phyloP scores from a whole-genome alignment of 2,329 filamentous ascomycete species.

The Ascosphaera apis region DNA sequence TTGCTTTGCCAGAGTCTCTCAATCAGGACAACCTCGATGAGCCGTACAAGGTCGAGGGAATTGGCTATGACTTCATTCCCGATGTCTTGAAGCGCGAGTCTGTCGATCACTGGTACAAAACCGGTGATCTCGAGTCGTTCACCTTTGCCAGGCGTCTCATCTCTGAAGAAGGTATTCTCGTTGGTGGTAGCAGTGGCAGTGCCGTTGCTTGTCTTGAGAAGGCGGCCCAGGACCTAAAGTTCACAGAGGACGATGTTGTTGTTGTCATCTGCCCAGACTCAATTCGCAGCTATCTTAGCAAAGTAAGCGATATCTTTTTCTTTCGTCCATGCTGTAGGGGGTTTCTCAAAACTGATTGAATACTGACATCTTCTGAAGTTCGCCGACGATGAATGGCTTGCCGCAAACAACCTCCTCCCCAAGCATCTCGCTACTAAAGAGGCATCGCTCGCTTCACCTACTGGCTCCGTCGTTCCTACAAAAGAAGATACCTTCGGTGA shows the following conservation, averaged over 20 bases:
- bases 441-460: slow-evolving; percentile 15
- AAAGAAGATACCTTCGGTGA: slow-evolving; percentile 44
- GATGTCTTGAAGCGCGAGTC: slow-evolving; percentile 62
- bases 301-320: slow-evolving; percentile 24
- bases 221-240: slow-evolving; percentile 51
- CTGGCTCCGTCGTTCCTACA: slow-evolving; percentile 11
- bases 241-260: slow-evolving; percentile 63
- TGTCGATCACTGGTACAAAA: slow-evolving; percentile 97
- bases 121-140: slow-evolving; percentile 79
- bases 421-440: slow-evolving; percentile 22
- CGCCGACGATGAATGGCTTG: slow-evolving; percentile 95
- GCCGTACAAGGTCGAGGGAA: slow-evolving; percentile 93
- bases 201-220: slow-evolving; percentile 64
- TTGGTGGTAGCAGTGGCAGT: slow-evolving; percentile 82
- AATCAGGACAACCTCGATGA: slow-evolving; percentile 65
- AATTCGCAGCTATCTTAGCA: slow-evolving; percentile 90
- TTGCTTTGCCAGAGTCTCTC: slow-evolving; percentile 56
- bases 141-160: slow-evolving; percentile 75
- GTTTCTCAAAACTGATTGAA: slow-evolving; percentile 4
- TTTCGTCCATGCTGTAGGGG: background rate
- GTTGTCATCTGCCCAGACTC: slow-evolving; percentile 88
- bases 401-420: slow-evolving; percentile 76
- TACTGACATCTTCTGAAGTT: slow-evolving; percentile 29
- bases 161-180: slow-evolving; percentile 76
- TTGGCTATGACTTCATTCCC: slow-evolving; percentile 95